A percentile compares a stretch with the other conserved stretches of the same genome.
Conservation (phyloP, 257 asterid genomes). For the Penstemon eatonii region DNA sequence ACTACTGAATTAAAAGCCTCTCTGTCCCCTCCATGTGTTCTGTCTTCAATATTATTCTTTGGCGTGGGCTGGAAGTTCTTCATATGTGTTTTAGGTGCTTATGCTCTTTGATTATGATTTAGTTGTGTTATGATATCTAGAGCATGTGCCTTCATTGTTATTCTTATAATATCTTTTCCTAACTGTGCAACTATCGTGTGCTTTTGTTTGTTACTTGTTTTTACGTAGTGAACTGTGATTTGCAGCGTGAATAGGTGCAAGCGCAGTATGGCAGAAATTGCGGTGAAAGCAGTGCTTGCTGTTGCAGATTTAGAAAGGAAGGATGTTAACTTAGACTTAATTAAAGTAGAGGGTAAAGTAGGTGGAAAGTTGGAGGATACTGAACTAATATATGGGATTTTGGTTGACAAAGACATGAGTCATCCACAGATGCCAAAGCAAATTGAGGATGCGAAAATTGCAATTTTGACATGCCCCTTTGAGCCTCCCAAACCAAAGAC, state of each 20-base stretch:
- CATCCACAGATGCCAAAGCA: conserved; percentile 99
- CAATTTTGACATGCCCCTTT: conserved; percentile 92
- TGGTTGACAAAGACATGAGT: conserved; percentile 96
- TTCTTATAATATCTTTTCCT: not conserved
- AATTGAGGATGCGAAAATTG: conserved; percentile 86
- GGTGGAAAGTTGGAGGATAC: conserved; percentile 98
- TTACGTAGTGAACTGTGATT: conserved; percentile 12
- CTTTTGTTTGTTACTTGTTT: conserved; percentile 14
- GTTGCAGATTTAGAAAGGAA: conserved; percentile 97
- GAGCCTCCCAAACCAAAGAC: conserved; percentile 99
- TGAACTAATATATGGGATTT: conserved; percentile 80
- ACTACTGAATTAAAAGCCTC: too few species aligned
- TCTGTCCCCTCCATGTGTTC: too few species aligned
- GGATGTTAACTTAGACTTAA: conserved; percentile 93
- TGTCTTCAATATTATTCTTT: too few species aligned
- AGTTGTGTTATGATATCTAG: not conserved
- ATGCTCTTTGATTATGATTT: not conserved
- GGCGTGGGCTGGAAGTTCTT: too few species aligned
- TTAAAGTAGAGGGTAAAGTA: conserved; percentile 94
- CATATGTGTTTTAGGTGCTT: not conserved
- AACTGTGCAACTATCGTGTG: not conserved
- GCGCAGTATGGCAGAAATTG: conserved; percentile 90
- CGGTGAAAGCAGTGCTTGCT: conserved; percentile 93
- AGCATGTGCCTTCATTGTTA: not conserved
- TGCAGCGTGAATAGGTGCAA: conserved; percentile 97